Conservation (phyloP, 2,329 filamentous ascomycete genomes). For the Microdochium trichocladiopsis region DNA sequence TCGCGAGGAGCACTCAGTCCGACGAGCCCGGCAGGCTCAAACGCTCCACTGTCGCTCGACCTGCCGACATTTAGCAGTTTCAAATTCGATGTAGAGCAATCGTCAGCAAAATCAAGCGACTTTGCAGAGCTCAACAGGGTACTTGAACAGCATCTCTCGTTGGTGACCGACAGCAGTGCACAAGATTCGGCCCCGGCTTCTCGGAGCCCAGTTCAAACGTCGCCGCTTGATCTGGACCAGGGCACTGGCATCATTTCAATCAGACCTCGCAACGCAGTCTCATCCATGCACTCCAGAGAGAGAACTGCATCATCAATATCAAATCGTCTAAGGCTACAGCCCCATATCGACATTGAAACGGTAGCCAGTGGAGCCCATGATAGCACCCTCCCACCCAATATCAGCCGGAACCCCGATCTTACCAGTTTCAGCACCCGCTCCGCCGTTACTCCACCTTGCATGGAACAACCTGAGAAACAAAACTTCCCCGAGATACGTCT, state of each 20-base stretch:
- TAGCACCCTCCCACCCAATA: background rate
- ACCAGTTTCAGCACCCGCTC: background rate
- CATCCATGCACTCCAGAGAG: background rate
- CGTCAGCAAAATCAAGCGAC: background rate
- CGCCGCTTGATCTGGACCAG: background rate
- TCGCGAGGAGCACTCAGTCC: slow-evolving; percentile 6
- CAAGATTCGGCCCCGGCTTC: background rate
- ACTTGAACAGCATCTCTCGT: background rate
- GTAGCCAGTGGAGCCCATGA: background rate
- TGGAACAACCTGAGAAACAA: background rate
- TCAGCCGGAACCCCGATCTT: background rate
- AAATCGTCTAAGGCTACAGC: background rate
- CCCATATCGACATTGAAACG: background rate
- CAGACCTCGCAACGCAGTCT: background rate
- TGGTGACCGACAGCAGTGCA: background rate
- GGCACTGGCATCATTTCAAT: background rate
- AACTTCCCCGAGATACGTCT: background rate
- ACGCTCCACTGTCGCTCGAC: background rate
- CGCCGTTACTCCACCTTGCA: background rate
- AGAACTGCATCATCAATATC: background rate
- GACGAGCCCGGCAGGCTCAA: background rate
- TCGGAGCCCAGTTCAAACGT: too few relatives aligned
- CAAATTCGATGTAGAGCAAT: background rate
- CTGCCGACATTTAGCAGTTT: background rate
- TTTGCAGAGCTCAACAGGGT: background rate